Conservation (phyloP, 306 rosid species). For the Rubus idaeus region DNA sequence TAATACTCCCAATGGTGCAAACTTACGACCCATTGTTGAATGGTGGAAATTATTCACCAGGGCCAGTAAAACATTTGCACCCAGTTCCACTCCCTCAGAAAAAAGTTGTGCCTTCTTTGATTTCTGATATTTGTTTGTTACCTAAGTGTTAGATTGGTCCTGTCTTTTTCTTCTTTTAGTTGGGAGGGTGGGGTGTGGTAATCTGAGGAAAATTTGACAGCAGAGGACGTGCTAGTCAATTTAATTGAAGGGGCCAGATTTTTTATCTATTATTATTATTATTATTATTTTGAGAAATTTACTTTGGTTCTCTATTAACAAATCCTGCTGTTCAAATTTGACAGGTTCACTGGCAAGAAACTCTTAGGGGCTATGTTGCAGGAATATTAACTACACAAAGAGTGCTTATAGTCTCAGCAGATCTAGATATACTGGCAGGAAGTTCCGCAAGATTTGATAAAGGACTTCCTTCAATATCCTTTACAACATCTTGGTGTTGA, state of each 20-base stretch:
- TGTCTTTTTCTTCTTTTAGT: not conserved
- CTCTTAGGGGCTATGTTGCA: conserved; percentile 89
- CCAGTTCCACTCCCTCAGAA: not conserved
- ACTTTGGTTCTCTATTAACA: not conserved
- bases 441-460: conserved; percentile 75
- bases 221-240: not conserved
- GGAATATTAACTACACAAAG: conserved; percentile 85
- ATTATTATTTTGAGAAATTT: not conserved
- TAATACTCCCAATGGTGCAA: not conserved
- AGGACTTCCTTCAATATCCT: conserved; percentile 99
- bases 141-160: not conserved
- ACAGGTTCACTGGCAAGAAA: conserved; percentile 99
- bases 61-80: not conserved
- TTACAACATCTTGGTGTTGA: conserved; percentile 18
- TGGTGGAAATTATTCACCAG: not conserved
- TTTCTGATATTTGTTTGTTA: not conserved
- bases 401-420: conserved; percentile 87
- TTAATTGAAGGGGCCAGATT: not conserved
- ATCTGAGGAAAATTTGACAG: not conserved
- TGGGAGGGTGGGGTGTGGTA: not conserved
- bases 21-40: conserved; percentile 16
- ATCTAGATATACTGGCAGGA: conserved; percentile 81
- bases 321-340: conserved; percentile 22
- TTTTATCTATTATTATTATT: not conserved
- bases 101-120: not conserved